Base-by-base conservation (phyloP, 192 early-diverging fungal genomes). In the Backusella macrospora region DNA sequence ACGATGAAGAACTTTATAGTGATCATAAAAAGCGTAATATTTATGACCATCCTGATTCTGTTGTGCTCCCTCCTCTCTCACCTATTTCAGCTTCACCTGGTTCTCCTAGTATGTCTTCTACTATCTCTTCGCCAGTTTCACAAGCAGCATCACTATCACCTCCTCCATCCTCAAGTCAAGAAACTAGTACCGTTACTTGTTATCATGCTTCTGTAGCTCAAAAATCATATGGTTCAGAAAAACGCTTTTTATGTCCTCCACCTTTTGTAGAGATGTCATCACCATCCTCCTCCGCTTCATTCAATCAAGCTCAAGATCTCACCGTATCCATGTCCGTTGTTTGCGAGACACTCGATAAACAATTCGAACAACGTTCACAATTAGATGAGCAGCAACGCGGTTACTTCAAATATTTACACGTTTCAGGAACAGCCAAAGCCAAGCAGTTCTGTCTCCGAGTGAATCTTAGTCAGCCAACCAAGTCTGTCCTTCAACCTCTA, bases 141-240 rank as follows among this genome's bases (percentile, higher is more conserved):
- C 65, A 40, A 5, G 15, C 73, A 73, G 71, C 16, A 18, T 29
- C 76, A 29, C 14, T 15, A 43, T 16, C 26, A 71, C 71, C 18
- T 23, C 21, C 3, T 43, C 38, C 4, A 46, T 13, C 9, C 64
- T 14, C n/a, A 26, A 40, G 21, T 26, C 46, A 77, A 40, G 73
- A 44, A 74, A 70, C 49, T 81, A 79, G 37, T 85, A 94, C 94
- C n/a, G 89, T 98, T 40, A 86, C 92, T 18, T 91, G 94, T 76
- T 85, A 90, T 62, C 93, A 95, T 66, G 91, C 94, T 7, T 76
- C 89, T 0, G 95, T 95, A 8, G 95, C 92, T 6, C 96, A 98
- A 84, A 98, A 98, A 83, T 95, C 94, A 12, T 98, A 98, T 85
- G 96, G 95, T 13, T 87, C 87, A 72, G 96, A 98, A 77, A 98